A percentile compares a stretch with the other conserved stretches of the same genome.
Conservation (phyloP, 495 filamentous ascomycete species). For the Daldinia grandis region DNA sequence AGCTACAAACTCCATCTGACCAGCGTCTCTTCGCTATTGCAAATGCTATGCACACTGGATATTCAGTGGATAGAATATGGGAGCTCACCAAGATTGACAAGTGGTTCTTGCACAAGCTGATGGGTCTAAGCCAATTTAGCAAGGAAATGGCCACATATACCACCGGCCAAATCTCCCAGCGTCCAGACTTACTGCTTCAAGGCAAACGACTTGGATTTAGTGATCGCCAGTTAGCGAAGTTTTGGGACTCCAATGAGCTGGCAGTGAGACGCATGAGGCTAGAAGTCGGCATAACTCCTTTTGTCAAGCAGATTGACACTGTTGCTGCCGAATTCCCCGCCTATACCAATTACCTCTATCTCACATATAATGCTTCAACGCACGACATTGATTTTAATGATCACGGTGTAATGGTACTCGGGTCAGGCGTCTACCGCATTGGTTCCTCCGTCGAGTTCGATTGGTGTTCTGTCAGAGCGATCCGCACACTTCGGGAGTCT, state of each 20-base stretch:
- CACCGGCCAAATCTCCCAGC: conserved; percentile 68
- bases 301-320: conserved; percentile 98
- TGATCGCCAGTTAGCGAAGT: conserved; percentile 91
- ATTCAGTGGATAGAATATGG: conserved; percentile 95
- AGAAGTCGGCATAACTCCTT: conserved; percentile 83
- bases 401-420: conserved; percentile 92
- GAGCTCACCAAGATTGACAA: conserved; percentile 97
- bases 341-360: conserved; percentile 94
- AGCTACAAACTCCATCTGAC: conserved; percentile 96
- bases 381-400: conserved; percentile 88
- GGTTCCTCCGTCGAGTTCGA: conserved; percentile 98
- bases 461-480: conserved; percentile 98
- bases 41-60: conserved; percentile 94
- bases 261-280: conserved; percentile 82
- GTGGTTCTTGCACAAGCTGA: conserved; percentile 92
- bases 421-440: conserved; percentile 97
- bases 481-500: conserved; percentile 87
- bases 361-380: conserved; percentile 92
- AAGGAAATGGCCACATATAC: conserved; percentile 77
- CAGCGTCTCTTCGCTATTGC: conserved; percentile 97
- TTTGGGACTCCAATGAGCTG: conserved; percentile 91
- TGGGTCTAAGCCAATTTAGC: conserved; percentile 88
- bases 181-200: conserved; percentile 68
- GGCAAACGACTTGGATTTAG: conserved; percentile 95
- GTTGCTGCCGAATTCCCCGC: conserved; percentile 97